These are phyloP conservation scores for Calonectria pteridis DNA, from an alignment of 2,329 filamentous ascomycete species.

Conservation along the genomic window DNA sequence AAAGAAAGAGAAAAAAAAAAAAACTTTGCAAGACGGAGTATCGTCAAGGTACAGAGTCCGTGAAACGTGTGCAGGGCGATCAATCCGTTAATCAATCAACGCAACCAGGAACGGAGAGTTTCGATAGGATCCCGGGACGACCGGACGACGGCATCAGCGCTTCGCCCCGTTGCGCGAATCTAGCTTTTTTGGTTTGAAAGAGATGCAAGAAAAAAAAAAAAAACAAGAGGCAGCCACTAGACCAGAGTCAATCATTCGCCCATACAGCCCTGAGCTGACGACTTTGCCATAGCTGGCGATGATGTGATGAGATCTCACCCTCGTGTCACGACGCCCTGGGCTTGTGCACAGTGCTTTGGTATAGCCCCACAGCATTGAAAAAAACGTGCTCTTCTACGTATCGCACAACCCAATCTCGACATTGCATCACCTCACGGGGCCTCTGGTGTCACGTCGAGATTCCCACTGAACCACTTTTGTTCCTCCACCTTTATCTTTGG, in stretches of 20 bases:
- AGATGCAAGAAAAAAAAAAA: neutral
- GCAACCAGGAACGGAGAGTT: constrained; percentile 1
- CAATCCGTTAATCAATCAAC: constrained; percentile 29
- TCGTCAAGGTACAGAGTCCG: neutral
- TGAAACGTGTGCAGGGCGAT: constrained; percentile 7
- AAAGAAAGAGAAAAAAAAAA: neutral
- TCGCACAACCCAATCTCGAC: constrained; percentile 43
- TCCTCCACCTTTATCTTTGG: constrained; percentile 7
- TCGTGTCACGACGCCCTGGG: constrained; percentile 15
- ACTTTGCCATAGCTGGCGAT: constrained; percentile 8
- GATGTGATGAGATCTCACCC: constrained; percentile 10
- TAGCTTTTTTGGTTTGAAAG: neutral
- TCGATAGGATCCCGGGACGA: constrained; percentile 6
- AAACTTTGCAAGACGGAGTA: neutral
- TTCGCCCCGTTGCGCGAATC: constrained; percentile 15
- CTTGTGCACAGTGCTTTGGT: constrained; percentile 5
- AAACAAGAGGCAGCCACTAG: neutral
- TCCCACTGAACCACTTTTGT: constrained; percentile 19
- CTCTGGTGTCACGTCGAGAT: constrained; percentile 22
- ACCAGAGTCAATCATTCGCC: neutral
- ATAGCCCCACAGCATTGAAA: constrained; percentile 32
- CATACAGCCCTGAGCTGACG: neutral
- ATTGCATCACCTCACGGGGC: constrained; percentile 42
- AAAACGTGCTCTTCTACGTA: constrained; percentile 28
- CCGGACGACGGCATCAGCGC: constrained; percentile 20